Evolutionary conservation across 768 basidiomycete species (phyloP).

Genomic region (Russula ochroleuca): DNA sequence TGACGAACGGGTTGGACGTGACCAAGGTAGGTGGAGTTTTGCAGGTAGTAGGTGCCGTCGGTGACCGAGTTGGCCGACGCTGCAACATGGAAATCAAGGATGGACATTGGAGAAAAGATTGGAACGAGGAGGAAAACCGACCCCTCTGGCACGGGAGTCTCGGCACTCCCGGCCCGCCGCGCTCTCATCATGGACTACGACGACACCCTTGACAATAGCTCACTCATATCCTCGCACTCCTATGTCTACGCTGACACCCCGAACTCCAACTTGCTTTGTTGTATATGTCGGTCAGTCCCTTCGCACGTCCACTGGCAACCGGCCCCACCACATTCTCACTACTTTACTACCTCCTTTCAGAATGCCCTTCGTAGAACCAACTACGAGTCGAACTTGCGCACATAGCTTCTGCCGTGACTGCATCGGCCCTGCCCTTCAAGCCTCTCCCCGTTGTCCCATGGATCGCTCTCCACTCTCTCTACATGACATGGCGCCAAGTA

Average conservation of each 20-base stretch:
- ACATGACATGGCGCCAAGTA: slow-evolving; percentile 58
- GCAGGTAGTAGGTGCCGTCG: too few relatives aligned
- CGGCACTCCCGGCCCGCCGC: too few relatives aligned
- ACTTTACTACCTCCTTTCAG: slow-evolving; percentile 36
- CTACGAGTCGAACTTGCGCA: slow-evolving; percentile 66
- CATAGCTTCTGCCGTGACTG: slow-evolving; percentile 89
- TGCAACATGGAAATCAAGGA: too few relatives aligned
- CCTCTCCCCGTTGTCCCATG: slow-evolving; percentile 75
- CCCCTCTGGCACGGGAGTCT: too few relatives aligned
- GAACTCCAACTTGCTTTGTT: slow-evolving; percentile 26
- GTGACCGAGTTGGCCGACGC: too few relatives aligned
- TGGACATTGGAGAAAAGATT: too few relatives aligned
- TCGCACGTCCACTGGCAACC: neutral
- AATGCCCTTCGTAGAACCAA: slow-evolving; percentile 71
- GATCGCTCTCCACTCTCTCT: slow-evolving; percentile 64
- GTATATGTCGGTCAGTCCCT: slow-evolving; percentile 25
- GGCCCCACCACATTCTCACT: neutral
- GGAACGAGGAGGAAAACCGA: too few relatives aligned
- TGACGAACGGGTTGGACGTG: too few relatives aligned
- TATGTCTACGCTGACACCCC: slow-evolving; percentile 21
- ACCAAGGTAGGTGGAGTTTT: too few relatives aligned
- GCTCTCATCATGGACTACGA: slow-evolving; percentile 14
- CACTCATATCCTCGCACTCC: slow-evolving; percentile 13
- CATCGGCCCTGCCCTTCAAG: slow-evolving; percentile 61
- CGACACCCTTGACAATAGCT: too few relatives aligned